Percentiles rank a stretch among this genome's conserved stretches.
phyloP scores from a whole-genome alignment of 352 stramenopile genomes.

The Phytophthora tentaculata region DNA sequence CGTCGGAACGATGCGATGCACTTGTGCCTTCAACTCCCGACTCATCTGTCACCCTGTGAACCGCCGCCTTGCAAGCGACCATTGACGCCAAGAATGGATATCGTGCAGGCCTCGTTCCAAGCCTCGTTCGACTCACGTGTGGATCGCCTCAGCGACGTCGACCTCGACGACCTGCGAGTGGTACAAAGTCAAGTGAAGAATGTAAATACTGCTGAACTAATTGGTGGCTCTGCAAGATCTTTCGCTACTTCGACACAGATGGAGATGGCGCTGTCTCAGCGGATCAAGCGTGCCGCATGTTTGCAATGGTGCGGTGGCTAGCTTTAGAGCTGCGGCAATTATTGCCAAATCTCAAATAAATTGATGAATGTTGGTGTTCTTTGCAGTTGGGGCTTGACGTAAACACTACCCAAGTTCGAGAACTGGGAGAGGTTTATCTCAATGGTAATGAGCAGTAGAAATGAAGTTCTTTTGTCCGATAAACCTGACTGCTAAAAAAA shows the following conservation, averaged over 20 bases:
- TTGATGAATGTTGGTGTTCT: background rate
- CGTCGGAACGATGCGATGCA: constrained; percentile 16
- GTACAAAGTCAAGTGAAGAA: too few relatives aligned
- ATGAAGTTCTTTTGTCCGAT: background rate
- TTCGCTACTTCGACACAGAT: constrained; percentile 79
- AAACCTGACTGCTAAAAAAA: too few relatives aligned
- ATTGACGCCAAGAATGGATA: constrained; percentile 49
- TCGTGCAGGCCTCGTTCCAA: constrained; percentile 70
- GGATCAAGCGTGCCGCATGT: constrained; percentile 67
- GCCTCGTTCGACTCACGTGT: constrained; percentile 68
- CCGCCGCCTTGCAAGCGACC: constrained; percentile 1
- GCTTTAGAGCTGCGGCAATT: background rate
- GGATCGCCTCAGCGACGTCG: constrained; percentile 50
- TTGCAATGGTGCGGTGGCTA: constrained; percentile 48
- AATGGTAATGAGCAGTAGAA: constrained; percentile 36
- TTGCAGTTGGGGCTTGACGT: constrained; percentile 62
- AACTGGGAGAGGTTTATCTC: constrained; percentile 72
- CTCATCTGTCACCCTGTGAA: constrained; percentile 11
- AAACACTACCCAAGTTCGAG: constrained; percentile 52
- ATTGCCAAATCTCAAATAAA: too few relatives aligned
- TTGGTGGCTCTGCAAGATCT: constrained; percentile 46
- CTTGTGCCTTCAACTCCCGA: background rate
- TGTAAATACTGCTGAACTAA: background rate
- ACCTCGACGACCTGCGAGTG: constrained; percentile 59
- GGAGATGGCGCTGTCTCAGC: constrained; percentile 62